Evolutionary conservation across 1,284 basidiomycete species (phyloP), one percentile per base, ranked within the genome.

Genomic region (Chalciporus sp.): DNA sequence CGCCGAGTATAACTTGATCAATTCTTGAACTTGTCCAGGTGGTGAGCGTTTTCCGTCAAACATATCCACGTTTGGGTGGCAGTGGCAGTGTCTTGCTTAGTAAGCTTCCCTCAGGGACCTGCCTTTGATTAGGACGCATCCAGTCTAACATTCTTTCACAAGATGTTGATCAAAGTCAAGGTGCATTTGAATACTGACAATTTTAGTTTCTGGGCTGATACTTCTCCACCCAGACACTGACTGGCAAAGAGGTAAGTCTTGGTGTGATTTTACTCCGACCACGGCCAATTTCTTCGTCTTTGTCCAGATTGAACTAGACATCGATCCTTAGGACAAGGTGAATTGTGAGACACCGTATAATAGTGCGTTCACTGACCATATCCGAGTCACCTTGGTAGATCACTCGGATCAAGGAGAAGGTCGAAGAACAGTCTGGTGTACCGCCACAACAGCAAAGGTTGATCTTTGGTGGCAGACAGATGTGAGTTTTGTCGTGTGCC

Each of bases 351-450:
- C 40, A 29, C 6, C 27, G 28, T 27, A 0, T 37, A 29, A 20
- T 7, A 27, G 4, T 20, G 19, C 1, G 9, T 28, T 20, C 8
- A 58, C 20, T 6, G 42, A 1, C 9, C 35, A 17, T 7, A 12
- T 31, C n/a, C 20, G n/a, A n/a, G n/a, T n/a, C n/a, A n/a, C 23
- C 16, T 27, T 41, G 29, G 27, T 63, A 97, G 95, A 94, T 98
- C 70, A 81, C 85, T 45, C 88, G 94, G 62, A 96, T 99, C 76
- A 99, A 99, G 78, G 95, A 98, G 80, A 92, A 94, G 72, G 94
- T 99, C 29, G 97, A 99, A 73, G 96, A 98, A 77, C 97, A 99
- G 75, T 96, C 95, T 40, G 97, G 96, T 66, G 97, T 99, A 47
- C 97, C 97, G 16, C 96, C 97, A 57, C 92, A 83, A 39, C 97